Evolutionary conservation across 768 basidiomycete species (phyloP).

Genomic region (Boletus insuetus): DNA sequence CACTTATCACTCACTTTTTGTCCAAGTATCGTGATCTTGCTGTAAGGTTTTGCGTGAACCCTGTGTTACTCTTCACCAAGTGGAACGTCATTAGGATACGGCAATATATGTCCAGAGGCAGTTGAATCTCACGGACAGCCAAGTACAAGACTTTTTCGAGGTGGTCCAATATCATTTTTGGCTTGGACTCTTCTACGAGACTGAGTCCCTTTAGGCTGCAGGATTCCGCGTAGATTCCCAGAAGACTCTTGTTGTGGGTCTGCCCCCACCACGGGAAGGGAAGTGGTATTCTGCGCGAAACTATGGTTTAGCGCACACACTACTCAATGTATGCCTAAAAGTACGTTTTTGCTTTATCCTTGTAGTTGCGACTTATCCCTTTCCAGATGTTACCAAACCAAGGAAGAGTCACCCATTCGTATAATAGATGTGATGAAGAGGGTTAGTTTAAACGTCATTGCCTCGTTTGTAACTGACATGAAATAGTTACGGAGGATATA

Average conservation of each 20-base stretch:
- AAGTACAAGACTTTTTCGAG: constrained; percentile 47
- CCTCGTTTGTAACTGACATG: background rate
- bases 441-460: constrained; percentile 10
- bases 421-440: constrained; percentile 17
- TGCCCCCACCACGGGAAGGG: constrained; percentile 39
- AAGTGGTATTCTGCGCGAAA: constrained; percentile 38
- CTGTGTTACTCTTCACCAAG: background rate
- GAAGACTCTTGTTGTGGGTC: constrained; percentile 42
- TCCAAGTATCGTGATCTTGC: constrained; percentile 42
- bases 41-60: constrained; percentile 17
- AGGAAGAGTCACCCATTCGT: constrained; percentile 32
- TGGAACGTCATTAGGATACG: constrained; percentile 35
- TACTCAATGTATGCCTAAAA: constrained; percentile 36
- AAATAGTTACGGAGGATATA: constrained; percentile 32
- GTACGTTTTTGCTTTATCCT: constrained; percentile 21
- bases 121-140: constrained; percentile 35
- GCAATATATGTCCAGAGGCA: constrained; percentile 44
- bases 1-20: background rate
- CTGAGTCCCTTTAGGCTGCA: constrained; percentile 31
- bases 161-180: constrained; percentile 19
- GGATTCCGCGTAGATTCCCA: constrained; percentile 40
- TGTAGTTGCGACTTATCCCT: background rate
- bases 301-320: constrained; percentile 42
- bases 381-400: constrained; percentile 43
- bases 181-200: background rate